Conservation (phyloP, 106 monocot genomes). For the Allium fistulosum region DNA sequence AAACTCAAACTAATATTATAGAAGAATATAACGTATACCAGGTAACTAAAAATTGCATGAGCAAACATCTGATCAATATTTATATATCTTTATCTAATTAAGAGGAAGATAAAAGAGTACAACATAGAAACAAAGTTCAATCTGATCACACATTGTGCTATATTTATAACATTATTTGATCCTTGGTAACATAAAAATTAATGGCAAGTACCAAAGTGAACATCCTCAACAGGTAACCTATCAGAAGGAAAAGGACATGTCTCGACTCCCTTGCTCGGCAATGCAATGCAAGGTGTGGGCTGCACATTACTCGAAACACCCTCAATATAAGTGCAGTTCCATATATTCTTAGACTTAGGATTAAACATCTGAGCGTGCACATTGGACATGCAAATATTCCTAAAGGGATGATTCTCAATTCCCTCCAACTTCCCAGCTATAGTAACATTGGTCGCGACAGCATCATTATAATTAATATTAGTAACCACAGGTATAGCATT, state of each 20-base stretch:
- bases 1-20: no score
- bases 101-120: no score
- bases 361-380: background rate
- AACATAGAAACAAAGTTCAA: no score
- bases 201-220: conserved; percentile 7
- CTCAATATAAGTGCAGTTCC: conserved; percentile 57
- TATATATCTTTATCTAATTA: no score
- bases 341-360: conserved; percentile 25
- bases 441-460: background rate
- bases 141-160: no score
- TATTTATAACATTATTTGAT: no score
- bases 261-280: conserved; percentile 13
- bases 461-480: background rate
- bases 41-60: no score
- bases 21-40: no score
- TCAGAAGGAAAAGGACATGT: conserved; percentile 38
- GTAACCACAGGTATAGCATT: background rate
- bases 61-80: no score
- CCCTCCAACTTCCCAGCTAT: background rate
- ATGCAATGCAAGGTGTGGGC: conserved; percentile 28
- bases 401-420: background rate
- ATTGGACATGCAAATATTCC: background rate
- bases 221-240: conserved; percentile 25
- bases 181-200: no score
- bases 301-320: conserved; percentile 29